Base-by-base conservation (phyloP, 176 grass and related monocot genomes). In the Oryza rufipogon region DNA sequence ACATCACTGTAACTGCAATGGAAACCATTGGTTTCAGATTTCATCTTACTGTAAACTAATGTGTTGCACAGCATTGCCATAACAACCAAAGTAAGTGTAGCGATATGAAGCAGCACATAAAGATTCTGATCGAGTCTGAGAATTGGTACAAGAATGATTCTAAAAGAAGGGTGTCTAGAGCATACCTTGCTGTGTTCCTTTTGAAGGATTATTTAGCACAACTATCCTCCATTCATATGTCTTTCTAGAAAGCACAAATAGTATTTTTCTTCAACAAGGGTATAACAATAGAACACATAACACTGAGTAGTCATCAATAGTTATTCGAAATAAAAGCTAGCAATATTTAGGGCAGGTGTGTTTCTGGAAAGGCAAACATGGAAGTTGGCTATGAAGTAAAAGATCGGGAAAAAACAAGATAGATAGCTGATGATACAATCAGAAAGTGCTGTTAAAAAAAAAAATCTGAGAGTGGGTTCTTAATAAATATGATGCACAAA, bases 351-450 rank as follows among this genome's bases (percentile, higher is more conserved):
- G 38, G 39, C 3, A 63, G 11, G n/a, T 34, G 38, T 7, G 22
- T 81, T 48, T 69, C n/a, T 70, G 25, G 5, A 81, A 71, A 10
- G 39, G 13, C 4, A 51, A 77, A 70, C 42, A 72, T 13, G 64
- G 30, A 28, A 73, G 44, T 20, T 60, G 10, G 60, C 28, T 66
- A 26, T 4, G 79, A 28, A 64, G 10, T 60, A 10, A 65, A 67
- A 4, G 14, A 51, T 25, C 64, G 7, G 7, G 23, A 58, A 49
- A 19, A 20, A 66, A 66, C 25, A 71, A 19, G 1, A 64, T 75
- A 34, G 51, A 69, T 36, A 41, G 33, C 17, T 19, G 2, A 67
- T 22, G 5, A 75, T 3, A 11, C 23, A 32, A 54, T 42, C 2
- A 14, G 58, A 63, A 63, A 10, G 58, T 63, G n/a, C 9, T 63